phyloP scores from a whole-genome alignment of 2,329 filamentous ascomycete species.

The Chaetomium strumarium region DNA sequence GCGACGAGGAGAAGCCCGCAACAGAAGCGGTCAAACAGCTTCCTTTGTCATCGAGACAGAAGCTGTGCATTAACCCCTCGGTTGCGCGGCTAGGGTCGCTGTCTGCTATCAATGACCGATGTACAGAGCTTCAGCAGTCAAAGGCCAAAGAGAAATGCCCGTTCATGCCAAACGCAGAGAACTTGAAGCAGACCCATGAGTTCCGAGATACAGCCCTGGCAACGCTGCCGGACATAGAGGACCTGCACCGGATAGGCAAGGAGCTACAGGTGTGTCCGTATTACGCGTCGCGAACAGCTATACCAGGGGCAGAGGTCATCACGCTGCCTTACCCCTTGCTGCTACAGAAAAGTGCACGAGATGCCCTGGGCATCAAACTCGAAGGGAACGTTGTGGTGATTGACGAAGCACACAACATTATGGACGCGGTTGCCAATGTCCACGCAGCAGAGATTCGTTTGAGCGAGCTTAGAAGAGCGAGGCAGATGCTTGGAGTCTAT shows the following conservation, averaged over 20 bases:
- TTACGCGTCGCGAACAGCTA: conserved; percentile 82
- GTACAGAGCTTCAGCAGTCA: conserved; percentile 80
- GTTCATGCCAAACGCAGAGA: conserved; percentile 73
- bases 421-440: conserved; percentile 87
- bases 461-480: conserved; percentile 64
- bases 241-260: conserved; percentile 72
- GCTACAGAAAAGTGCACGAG: conserved; percentile 77
- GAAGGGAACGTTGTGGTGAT: conserved; percentile 90
- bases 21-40: conserved; percentile 69
- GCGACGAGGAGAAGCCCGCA: conserved; percentile 19
- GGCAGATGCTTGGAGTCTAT: conserved; percentile 73
- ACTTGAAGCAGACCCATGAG: conserved; percentile 62
- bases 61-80: conserved; percentile 80
- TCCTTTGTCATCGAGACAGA: conserved; percentile 78
- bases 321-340: conserved; percentile 89
- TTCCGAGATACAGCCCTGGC: conserved; percentile 84
- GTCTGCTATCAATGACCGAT: conserved; percentile 88
- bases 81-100: conserved; percentile 65
- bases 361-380: conserved; percentile 79
- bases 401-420: conserved; percentile 95
- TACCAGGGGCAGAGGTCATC: conserved; percentile 81
- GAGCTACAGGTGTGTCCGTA: conserved; percentile 84
- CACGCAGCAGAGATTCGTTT: conserved; percentile 74
- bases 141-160: conserved; percentile 62
- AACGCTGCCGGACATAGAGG: conserved; percentile 87